Evolutionary conservation across 2,329 filamentous ascomycete genomes (phyloP).

Genomic region (Verticillium klebahnii): DNA sequence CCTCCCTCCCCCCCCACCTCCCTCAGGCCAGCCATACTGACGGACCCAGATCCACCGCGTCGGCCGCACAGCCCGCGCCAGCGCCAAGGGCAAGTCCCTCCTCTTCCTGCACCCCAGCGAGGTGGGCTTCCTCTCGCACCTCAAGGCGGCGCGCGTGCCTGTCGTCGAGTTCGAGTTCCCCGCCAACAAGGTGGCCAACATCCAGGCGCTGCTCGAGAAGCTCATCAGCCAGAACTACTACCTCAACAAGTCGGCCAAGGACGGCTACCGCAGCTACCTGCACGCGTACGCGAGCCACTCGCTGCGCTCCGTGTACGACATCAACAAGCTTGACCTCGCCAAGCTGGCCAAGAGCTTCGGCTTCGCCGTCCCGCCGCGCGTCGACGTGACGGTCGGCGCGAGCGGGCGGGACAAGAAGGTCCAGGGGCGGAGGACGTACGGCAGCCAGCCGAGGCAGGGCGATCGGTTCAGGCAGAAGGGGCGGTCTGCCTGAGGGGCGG

Average conservation of each 20-base stretch:
- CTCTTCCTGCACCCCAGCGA: conserved; percentile 93
- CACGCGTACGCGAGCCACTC: conserved; percentile 85
- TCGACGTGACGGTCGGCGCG: conserved; percentile 81
- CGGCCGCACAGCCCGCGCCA: conserved; percentile 81
- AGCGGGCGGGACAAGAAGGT: conserved; percentile 72
- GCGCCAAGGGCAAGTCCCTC: conserved; percentile 79
- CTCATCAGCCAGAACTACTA: conserved; percentile 96
- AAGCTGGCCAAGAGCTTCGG: conserved; percentile 84
- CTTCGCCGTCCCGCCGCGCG: conserved; percentile 70
- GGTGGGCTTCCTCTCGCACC: conserved; percentile 84
- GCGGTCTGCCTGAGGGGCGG: background rate
- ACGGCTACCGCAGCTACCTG: conserved; percentile 82
- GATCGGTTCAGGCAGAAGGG: conserved; percentile 5
- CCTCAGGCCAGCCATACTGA: background rate
- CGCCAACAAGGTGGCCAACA: conserved; percentile 82
- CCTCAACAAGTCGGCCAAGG: conserved; percentile 79
- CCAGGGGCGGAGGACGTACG: conserved; percentile 63
- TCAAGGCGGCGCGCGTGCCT: conserved; percentile 87
- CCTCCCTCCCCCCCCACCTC: background rate
- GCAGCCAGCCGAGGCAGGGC: conserved; percentile 68
- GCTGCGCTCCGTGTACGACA: conserved; percentile 61
- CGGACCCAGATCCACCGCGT: conserved; percentile 67
- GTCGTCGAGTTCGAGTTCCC: conserved; percentile 97
- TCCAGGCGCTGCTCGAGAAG: conserved; percentile 89
- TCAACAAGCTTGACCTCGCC: conserved; percentile 76